Base-by-base conservation (phyloP, 345 rosid species). In the Iberis pinnata region DNA sequence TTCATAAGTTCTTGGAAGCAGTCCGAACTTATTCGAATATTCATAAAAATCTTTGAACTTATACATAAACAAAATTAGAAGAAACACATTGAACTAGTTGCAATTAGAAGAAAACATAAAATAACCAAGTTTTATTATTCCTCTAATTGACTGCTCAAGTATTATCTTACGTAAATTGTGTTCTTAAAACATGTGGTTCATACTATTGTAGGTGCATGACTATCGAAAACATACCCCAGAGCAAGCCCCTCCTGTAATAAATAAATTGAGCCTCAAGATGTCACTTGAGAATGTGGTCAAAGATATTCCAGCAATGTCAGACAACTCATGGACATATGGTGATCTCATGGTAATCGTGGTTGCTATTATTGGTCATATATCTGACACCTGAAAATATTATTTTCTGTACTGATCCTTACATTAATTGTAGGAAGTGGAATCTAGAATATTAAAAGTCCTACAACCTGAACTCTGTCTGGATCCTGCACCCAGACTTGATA, bases 311-410 rank as follows among this genome's bases (percentile, higher is more conserved):
- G 49, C 70, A 65, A 74, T 80, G 54, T 78, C 96, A 12, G 89
- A 80, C 73, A 78, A 67, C 58, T 75, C 97, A 53, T 93, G 99
- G 99, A 88, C 85, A 6, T 93, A 93, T 39, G 95, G 95, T 68
- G 95, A 93, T 75, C 74, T 88, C 67, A 88, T 93, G 97, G 99
- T 83, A 74, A 73, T 56, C 22, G 17, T 27, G 17, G 57, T 49
- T 44, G 26, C 40, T 46, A 45, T 48, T 19, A 12, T 56, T 41
- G 45, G 44, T 54, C 35, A 11, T 33, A 47, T 38, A 33, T 60
- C 12, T 36, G 24, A 39, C 13, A n/a, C 12, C 49, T 27, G 41
- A 29, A 15, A 47, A 3, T 43, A 38, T 26, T 51, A 43, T 56
- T 32, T 43, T 20, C 15, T 60, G 25, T 53, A 29, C 40, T 38